Base-by-base conservation (phyloP, 495 filamentous ascomycete genomes). In the Neurospora hispaniola region DNA sequence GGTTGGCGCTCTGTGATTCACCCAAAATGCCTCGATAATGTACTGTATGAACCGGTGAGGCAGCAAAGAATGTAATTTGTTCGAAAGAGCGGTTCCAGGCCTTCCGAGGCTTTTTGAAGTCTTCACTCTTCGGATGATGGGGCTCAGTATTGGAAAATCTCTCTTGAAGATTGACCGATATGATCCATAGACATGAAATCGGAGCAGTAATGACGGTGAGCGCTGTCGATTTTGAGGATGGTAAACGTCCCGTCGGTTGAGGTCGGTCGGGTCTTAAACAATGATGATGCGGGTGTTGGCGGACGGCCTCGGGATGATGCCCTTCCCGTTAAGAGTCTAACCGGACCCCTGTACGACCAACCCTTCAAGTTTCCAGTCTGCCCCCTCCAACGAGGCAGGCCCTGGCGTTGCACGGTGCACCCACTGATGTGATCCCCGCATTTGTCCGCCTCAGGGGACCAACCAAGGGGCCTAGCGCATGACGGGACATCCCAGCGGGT, bases 1-100 rank as follows among this genome's bases (percentile, higher is more conserved):
- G 70, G 79, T 75, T 78, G 79, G 76, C 76, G 71, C 14, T 66
- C 72, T 74, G 27, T 66, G 72, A 80, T 80, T 80, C 78, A 77
- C 72, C 69, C 39, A 69, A 44, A 54, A 42, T 42, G 27, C 44
- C 42, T 70, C 27, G 54, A 62, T 35, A 35, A 35, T 35, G 23
- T 62, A 54, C 20, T 8, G 44, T 20, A 59, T 62, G 27, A 9
- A 38, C 27, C 14, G 18, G 54, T 16, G 54, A 62, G 23, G 23
- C 54, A 12, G 54, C 23, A 18, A 66, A 66, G 54, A 66, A 35
- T 66, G 27, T 35, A 27, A 66, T 35, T 66, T 35, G 54, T 18
- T 18, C 54, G 27, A 2, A 35, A 16, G 54, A 35, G 54, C 16
- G 23, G 54, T 62, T 62, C 54, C 23, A 62, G 12, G 54, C 27